Conservation (phyloP, 768 basidiomycete genomes). For the Lentinula guzmanii region DNA sequence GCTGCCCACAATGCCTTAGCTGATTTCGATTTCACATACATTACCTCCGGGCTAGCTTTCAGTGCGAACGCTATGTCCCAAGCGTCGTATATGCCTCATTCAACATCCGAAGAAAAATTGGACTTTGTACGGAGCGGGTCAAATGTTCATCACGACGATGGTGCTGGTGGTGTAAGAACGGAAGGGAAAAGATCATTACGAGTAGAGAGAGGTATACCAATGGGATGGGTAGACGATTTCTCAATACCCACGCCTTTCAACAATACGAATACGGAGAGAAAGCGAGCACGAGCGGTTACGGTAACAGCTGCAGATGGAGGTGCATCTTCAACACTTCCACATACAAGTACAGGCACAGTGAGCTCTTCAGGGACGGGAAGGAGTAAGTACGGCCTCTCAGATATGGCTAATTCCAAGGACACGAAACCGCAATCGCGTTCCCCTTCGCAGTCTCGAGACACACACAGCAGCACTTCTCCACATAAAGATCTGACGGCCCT, state of each 20-base stretch:
- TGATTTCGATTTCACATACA: background rate
- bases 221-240: background rate
- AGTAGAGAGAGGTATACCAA: background rate
- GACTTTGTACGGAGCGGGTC: background rate
- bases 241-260: background rate
- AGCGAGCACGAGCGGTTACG: background rate
- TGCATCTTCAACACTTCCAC: background rate
- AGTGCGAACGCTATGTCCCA: background rate
- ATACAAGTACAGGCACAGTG: background rate
- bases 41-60: background rate
- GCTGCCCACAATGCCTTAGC: background rate
- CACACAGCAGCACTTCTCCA: background rate
- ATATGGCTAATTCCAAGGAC: too few relatives aligned
- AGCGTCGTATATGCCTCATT: background rate
- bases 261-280: background rate
- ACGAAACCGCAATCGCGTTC: background rate
- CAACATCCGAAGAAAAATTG: background rate
- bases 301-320: background rate
- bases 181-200: background rate
- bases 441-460: background rate
- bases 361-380: background rate
- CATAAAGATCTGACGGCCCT: background rate
- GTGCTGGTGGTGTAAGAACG: background rate
- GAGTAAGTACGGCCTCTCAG: background rate
- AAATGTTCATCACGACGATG: background rate